Evolutionary conservation across 208 protist genomes (phyloP).

Genomic region (Leishmania lainsoni): DNA sequence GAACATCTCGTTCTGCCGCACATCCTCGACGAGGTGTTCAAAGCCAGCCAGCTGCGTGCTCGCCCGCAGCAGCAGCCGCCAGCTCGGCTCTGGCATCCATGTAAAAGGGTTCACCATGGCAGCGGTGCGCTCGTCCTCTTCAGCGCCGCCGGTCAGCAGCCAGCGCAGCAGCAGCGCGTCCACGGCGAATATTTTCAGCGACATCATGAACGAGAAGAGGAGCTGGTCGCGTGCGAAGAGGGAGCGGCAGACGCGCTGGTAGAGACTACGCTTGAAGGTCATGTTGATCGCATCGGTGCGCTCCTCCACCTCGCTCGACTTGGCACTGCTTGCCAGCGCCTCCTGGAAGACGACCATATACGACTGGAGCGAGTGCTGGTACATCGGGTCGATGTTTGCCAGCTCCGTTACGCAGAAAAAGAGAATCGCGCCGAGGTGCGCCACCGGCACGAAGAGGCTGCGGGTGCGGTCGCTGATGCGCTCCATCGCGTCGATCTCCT

Average conservation of each 20-base stretch:
- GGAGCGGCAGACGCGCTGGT: constrained; percentile 89
- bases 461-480: constrained; percentile 96
- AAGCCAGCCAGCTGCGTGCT: constrained; percentile 71
- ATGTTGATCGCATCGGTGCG: constrained; percentile 83
- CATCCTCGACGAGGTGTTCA: constrained; percentile 36
- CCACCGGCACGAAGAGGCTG: constrained; percentile 94
- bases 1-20: constrained; percentile 65
- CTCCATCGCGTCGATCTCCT: constrained; percentile 97
- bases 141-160: constrained; percentile 91
- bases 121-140: constrained; percentile 38
- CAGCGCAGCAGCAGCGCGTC: constrained; percentile 89
- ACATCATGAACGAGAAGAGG: constrained; percentile 96
- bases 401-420: constrained; percentile 99
- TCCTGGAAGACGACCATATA: constrained; percentile 97
- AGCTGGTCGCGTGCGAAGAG: constrained; percentile 95
- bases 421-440: constrained; percentile 93
- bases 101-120: constrained; percentile 53
- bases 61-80: constrained; percentile 84
- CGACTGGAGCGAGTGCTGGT: constrained; percentile 96
- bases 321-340: constrained; percentile 81
- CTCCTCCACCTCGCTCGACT: constrained; percentile 73
- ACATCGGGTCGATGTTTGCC: constrained; percentile 97
- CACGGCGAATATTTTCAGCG: constrained; percentile 91
- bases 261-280: constrained; percentile 89
- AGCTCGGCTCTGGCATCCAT: constrained; percentile 92